Base-by-base conservation (phyloP, 768 basidiomycete genomes). In the Termitomyces sp. region DNA sequence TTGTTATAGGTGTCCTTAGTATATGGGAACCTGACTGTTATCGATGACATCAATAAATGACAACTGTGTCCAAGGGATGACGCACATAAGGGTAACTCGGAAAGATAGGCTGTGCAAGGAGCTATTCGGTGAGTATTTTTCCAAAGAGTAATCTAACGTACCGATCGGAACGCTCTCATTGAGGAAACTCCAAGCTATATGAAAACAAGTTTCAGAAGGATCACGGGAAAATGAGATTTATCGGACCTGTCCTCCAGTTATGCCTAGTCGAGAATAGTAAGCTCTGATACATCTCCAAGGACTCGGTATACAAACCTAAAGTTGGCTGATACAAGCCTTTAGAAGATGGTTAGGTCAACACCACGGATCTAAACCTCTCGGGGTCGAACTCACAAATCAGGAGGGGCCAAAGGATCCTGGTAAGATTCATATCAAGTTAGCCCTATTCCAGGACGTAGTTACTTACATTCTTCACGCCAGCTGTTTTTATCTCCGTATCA, bases 1-100 rank as follows among this genome's bases (percentile, higher is more conserved):
- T 85, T 78, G 68, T 83, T 86, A 72, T 84, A 86, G 4, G 84
- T 86, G 26, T 83, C 81, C 47, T 68, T 69, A 1, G 84, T 85
- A 65, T 85, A 86, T 10, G 81, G 73, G 70, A 85, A 86, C 35
- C 82, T 81, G 64, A 80, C 82, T 83, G 65, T 50, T 32, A 50
- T 30, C 16, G 24, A 43, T 30, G 6, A 38, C 2, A 44, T 33
- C 43, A 58, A 40, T 8, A 43, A 42, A 6, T 26, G 18, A 33
- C 9, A 30, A 32, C 13, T 22, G 12, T 24, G 20, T 22, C 13
- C 12, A 13, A 24, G 38, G n/a, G 14, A n/a, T 13, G 2, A 65
- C 70, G 58, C 55, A 73, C 75, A 59, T 48, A 66, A 59, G 18
- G 76, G 75, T 48, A 75, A 67, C 59, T 77, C 77, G 28, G 78